Conservation (phyloP, 129 eudicot species). For the Centaurea solstitialis region DNA sequence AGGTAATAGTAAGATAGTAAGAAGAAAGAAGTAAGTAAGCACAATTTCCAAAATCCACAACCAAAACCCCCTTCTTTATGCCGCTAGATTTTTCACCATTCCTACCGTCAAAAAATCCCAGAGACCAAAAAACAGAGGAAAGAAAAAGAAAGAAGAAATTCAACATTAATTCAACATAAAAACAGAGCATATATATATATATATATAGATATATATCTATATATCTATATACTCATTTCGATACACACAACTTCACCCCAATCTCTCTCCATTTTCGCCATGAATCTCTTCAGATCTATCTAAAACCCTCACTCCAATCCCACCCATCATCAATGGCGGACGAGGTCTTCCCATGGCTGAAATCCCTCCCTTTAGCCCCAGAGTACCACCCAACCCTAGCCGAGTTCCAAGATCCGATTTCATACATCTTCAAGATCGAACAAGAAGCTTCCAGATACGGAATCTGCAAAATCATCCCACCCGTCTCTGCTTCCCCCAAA, state of each 20-base stretch:
- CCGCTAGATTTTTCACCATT: neutral
- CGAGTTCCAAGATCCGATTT: conserved; percentile 94
- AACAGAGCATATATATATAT: no score
- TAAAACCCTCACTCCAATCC: neutral
- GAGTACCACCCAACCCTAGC: conserved; percentile 77
- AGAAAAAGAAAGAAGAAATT: no score
- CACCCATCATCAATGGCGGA: conserved; percentile 26
- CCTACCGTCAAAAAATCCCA: neutral
- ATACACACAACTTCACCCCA: neutral
- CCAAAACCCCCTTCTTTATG: neutral
- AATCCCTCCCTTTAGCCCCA: conserved; percentile 85
- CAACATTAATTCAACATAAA: no score
- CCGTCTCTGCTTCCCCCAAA: conserved; percentile 49
- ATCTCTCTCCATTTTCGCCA: neutral
- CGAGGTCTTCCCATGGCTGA: conserved; percentile 83
- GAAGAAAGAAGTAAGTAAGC: neutral
- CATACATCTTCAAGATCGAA: conserved; percentile 83
- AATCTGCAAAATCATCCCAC: conserved; percentile 85
- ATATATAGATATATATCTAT: no score
- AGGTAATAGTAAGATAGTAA: no score
- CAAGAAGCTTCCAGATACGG: conserved; percentile 81
- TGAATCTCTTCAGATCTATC: conserved; percentile 6
- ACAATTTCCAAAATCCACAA: neutral
- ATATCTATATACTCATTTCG: no score
- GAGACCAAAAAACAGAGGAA: neutral